Percentiles rank a stretch among this genome's conserved stretches.
These are phyloP conservation scores for Diaporthe vexans DNA, from an alignment of 2,329 filamentous ascomycete species.

Conservation along the genomic window DNA sequence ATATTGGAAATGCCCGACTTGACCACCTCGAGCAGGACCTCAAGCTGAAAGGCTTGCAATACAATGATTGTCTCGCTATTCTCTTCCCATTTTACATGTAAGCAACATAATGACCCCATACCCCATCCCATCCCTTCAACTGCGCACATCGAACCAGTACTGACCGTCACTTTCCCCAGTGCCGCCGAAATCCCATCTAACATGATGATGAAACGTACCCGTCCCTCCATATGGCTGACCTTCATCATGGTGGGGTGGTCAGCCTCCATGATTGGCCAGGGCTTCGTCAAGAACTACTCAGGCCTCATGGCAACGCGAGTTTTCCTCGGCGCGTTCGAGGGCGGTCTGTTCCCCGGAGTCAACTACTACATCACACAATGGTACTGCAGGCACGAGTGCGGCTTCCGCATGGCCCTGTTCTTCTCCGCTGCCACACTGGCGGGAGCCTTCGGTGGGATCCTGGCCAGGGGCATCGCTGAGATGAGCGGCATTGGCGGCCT, in stretches of 20 bases:
- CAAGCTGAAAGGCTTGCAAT: constrained; percentile 40
- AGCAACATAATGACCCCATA: not conserved
- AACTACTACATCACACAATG: constrained; percentile 68
- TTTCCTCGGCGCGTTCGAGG: constrained; percentile 71
- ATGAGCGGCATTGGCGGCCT: constrained; percentile 65
- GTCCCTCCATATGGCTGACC: constrained; percentile 66
- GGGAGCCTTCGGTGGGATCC: constrained; percentile 73
- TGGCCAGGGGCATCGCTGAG: constrained; percentile 71
- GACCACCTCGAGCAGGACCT: constrained; percentile 53
- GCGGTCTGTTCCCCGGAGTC: constrained; percentile 73
- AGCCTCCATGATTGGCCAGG: constrained; percentile 53
- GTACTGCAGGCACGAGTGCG: constrained; percentile 73
- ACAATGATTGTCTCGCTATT: constrained; percentile 60
- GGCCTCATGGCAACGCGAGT: constrained; percentile 66
- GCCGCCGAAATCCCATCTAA: constrained; percentile 67
- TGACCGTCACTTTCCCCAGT: not conserved
- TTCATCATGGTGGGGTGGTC: constrained; percentile 60
- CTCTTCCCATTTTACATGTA: constrained; percentile 67
- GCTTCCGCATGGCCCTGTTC: constrained; percentile 73
- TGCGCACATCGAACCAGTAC: not conserved
- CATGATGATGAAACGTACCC: constrained; percentile 67
- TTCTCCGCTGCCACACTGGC: constrained; percentile 69
- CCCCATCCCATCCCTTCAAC: constrained; percentile 42
- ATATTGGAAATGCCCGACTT: constrained; percentile 60
- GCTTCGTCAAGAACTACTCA: constrained; percentile 65